Percentiles rank a stretch among this genome's conserved stretches.
Conservation (phyloP, 2,329 filamentous ascomycete genomes). For the Venturia effusa region DNA sequence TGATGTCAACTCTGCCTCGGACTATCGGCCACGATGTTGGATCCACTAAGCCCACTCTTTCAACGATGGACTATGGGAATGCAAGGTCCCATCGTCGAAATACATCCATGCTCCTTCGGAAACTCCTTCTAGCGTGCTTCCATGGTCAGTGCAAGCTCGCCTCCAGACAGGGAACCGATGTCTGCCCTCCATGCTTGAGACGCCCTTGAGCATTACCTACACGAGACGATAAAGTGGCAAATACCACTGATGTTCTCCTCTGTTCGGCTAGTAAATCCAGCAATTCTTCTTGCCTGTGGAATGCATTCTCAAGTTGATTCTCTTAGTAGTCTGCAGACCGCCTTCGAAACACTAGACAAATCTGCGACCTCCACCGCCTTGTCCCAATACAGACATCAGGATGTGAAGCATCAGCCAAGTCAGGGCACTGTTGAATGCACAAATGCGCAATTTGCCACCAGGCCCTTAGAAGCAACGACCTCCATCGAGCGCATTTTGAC, state of each 20-base stretch:
- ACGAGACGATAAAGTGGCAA: not conserved
- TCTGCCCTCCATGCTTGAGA: not conserved
- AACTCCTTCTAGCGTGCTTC: slow-evolving; percentile 1
- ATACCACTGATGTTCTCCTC: not conserved
- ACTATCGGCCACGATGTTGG: slow-evolving; percentile 1
- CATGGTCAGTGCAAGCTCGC: not conserved
- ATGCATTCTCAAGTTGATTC: not conserved
- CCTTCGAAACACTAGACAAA: not conserved
- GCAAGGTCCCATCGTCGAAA: not conserved
- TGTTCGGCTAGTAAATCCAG: not conserved
- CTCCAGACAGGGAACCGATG: not conserved
- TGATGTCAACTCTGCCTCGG: not conserved
- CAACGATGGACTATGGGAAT: not conserved
- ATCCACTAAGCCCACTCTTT: not conserved
- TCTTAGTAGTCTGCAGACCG: not conserved
- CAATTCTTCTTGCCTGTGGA: not conserved
- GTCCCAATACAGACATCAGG: not conserved
- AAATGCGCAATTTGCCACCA: not conserved
- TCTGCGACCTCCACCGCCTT: not conserved
- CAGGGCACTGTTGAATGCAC: not conserved
- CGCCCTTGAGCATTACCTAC: not conserved
- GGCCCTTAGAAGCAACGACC: not conserved
- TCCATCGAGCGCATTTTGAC: not conserved
- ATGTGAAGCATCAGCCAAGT: not conserved
- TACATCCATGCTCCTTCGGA: slow-evolving; percentile 1